Evolutionary conservation across 305 asterid genomes (phyloP).

Genomic region (Fraxinus dipetala): DNA sequence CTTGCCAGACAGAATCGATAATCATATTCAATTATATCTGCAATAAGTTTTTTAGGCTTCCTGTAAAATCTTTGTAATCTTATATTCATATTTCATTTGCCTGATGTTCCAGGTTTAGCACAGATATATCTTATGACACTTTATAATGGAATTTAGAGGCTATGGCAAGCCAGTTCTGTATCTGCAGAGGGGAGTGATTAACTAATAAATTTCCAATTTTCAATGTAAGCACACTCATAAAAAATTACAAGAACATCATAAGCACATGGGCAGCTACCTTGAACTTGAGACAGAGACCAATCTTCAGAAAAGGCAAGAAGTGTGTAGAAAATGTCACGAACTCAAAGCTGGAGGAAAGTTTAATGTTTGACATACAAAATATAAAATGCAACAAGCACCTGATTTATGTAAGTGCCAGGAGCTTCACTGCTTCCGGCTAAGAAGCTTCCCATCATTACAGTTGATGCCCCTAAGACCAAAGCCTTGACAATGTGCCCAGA

Average conservation of each 20-base stretch:
- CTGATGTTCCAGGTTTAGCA: background rate
- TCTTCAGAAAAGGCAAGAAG: background rate
- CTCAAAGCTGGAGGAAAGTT: background rate
- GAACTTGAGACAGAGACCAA: background rate
- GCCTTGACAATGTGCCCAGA: conserved; percentile 98
- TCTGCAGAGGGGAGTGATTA: background rate
- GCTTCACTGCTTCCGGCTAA: conserved; percentile 94
- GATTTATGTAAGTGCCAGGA: conserved; percentile 67
- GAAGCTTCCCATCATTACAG: conserved; percentile 99
- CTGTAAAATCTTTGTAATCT: background rate
- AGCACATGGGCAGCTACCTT: background rate
- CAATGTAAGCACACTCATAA: background rate
- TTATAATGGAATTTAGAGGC: background rate
- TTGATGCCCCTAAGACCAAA: conserved; percentile 84
- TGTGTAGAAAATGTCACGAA: background rate
- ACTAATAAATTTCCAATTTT: background rate
- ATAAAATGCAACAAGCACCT: conserved; percentile 40
- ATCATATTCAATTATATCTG: background rate
- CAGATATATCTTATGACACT: background rate
- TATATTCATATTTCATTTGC: background rate
- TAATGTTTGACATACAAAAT: background rate
- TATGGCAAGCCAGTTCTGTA: background rate
- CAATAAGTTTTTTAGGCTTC: background rate
- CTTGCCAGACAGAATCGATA: background rate
- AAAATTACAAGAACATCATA: background rate